These are phyloP conservation scores for Globisporangium sylvaticum DNA, from an alignment of 352 stramenopile genomes.

Conservation along the genomic window DNA sequence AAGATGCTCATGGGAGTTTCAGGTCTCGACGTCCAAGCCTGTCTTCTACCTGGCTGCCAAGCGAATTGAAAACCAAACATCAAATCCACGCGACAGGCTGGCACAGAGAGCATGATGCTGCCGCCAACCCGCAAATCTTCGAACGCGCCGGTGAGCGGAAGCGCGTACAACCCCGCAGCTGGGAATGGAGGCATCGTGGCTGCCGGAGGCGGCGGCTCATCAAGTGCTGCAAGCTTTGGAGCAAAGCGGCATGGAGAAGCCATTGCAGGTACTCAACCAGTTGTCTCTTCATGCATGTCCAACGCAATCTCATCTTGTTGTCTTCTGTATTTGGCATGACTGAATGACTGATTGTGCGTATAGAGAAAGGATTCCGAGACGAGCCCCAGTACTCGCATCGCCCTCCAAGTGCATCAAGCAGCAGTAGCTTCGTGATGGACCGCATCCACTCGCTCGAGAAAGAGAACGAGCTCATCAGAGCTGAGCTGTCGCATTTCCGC, in stretches of 20 bases:
- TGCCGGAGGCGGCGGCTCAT: neutral
- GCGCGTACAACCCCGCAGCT: neutral
- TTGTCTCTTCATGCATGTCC: neutral
- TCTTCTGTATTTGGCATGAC: too few species aligned
- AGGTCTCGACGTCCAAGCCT: neutral
- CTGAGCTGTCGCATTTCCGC: constrained; percentile 52
- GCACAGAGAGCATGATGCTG: constrained; percentile 28
- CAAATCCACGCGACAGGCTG: neutral
- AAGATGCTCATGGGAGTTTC: neutral
- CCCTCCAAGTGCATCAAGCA: constrained; percentile 1
- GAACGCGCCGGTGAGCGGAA: constrained; percentile 10
- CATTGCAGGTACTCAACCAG: neutral
- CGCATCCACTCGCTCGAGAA: constrained; percentile 46
- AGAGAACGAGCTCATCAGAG: constrained; percentile 53
- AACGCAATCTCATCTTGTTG: too few species aligned
- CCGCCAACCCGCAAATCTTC: constrained; percentile 44
- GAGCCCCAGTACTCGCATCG: constrained; percentile 5
- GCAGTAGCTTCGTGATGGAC: constrained; percentile 21
- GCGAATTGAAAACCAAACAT: neutral
- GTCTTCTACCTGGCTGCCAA: neutral
- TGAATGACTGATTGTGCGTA: neutral
- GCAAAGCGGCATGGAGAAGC: neutral
- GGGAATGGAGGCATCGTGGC: neutral
- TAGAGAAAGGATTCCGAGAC: constrained; percentile 10
- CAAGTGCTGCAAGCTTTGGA: neutral